Percentiles rank a stretch among this genome's conserved stretches.
Conservation (phyloP, 2,329 filamentous ascomycete species). For the Pseudopyricularia javanii region DNA sequence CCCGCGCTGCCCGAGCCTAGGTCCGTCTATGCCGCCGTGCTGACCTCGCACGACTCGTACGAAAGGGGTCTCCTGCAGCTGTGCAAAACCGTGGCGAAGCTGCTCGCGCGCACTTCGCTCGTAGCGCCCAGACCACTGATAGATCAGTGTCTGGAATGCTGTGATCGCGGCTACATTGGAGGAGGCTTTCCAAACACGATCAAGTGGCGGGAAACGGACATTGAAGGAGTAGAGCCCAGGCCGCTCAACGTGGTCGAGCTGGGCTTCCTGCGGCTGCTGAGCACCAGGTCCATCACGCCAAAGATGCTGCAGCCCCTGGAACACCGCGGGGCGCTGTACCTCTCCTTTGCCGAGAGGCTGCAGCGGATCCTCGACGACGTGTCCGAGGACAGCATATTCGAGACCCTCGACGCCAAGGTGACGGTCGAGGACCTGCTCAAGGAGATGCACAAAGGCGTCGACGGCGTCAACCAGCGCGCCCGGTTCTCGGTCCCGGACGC, state of each 20-base stretch:
- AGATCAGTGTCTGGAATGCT: conserved; percentile 8
- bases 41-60: neutral
- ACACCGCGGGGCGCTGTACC: conserved; percentile 15
- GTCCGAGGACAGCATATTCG: conserved; percentile 13
- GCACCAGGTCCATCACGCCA: conserved; percentile 13
- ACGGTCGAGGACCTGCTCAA: conserved; percentile 14
- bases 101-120: conserved; percentile 11
- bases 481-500: conserved; percentile 17
- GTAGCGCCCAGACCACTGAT: conserved; percentile 17
- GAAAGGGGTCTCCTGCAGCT: conserved; percentile 11
- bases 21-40: conserved; percentile 11
- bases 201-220: conserved; percentile 1
- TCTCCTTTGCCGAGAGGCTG: conserved; percentile 18
- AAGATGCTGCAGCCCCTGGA: conserved; percentile 9
- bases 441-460: conserved; percentile 13
- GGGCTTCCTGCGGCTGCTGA: conserved; percentile 19
- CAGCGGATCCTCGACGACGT: conserved; percentile 18
- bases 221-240: neutral
- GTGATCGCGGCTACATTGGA: neutral
- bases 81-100: conserved; percentile 11
- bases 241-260: conserved; percentile 15
- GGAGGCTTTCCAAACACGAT: neutral
- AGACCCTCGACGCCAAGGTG: conserved; percentile 7
- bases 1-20: conserved; percentile 10
- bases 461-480: conserved; percentile 9